These are phyloP conservation scores for Neurospora hispaniola DNA, from an alignment of 495 filamentous ascomycete species.

Conservation along the genomic window DNA sequence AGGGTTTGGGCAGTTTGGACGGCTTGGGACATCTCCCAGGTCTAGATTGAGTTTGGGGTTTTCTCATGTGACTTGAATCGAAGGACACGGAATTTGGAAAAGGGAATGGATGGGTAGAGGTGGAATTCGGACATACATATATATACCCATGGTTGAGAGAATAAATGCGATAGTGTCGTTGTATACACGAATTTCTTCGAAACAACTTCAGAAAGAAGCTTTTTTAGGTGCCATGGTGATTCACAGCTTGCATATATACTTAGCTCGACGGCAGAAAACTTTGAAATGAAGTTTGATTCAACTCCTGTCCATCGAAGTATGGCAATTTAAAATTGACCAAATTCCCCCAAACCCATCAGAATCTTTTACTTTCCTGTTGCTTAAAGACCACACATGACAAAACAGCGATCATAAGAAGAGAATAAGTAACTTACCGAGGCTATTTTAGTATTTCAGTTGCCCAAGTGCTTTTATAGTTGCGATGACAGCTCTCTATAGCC, in stretches of 20 bases:
- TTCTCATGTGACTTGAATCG: not conserved
- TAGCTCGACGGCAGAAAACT: not conserved
- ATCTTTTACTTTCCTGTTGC: not conserved
- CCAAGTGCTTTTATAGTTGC: too few relatives aligned
- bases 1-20: slow-evolving; percentile 15
- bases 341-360: not conserved
- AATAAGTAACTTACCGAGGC: too few relatives aligned
- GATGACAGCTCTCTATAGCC: too few relatives aligned
- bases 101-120: not conserved
- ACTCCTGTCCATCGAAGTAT: not conserved
- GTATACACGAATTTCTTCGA: not conserved
- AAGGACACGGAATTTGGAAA: not conserved
- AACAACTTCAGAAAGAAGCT: not conserved
- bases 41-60: slow-evolving; percentile 11
- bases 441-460: too few relatives aligned
- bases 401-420: not conserved
- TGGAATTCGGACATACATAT: not conserved
- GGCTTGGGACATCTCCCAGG: slow-evolving; percentile 20
- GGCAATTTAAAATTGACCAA: not conserved
- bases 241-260: not conserved
- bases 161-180: not conserved
- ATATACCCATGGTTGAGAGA: not conserved
- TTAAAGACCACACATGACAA: not conserved
- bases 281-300: not conserved
- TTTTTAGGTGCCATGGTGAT: not conserved